Base-by-base conservation (phyloP, 805 yeast species). In the Candida krabiensis region DNA sequence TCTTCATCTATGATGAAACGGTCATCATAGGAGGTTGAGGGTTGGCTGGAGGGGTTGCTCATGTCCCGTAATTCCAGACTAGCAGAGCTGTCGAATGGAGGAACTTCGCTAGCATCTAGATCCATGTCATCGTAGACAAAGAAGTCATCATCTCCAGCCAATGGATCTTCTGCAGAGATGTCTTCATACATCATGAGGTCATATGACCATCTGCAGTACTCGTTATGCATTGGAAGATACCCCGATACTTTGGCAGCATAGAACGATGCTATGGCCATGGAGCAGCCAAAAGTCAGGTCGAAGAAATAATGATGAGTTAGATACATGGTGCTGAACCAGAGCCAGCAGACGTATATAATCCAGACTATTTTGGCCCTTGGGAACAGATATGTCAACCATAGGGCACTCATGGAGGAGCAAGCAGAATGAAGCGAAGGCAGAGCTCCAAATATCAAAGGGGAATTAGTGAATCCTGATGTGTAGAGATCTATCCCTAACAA, bases 321-420 rank as follows among this genome's bases (percentile, higher is more conserved):
- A 63, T 91, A 91, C 99, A 91, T 91, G 12, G 98, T 93, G 35
- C 93, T 77, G 95, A 96, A 93, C 98, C 98, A 91, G 50, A 93
- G 73, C 95, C 96, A 88, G 46, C 79, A 66, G n/a, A 88, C 93
- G 60, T 91, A 93, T 14, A 71, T 63, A 58, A 82, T 72, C 71
- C 88, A 86, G 5, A 86, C 43, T 6, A 83, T 79, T 1, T 79
- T 70, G 33, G 69, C 69, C 28, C 66, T 71, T 9, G 98, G 98
- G 59, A 90, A 90, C 38, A 89, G 67, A 69, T 88, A 87, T 37
- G 81, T 70, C 55, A 93, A 69, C 64, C 93, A 93, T 43, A 90
- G 68, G 2, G 89, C 96, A 58, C 90, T 96, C 87, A 91, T 83
- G 3, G 90, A 86, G 9, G 97, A 90, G 60, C 91, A 86, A 12